These are phyloP conservation scores for Ophiorrhiza pumila DNA, from an alignment of 257 asterid species.

Conservation along the genomic window DNA sequence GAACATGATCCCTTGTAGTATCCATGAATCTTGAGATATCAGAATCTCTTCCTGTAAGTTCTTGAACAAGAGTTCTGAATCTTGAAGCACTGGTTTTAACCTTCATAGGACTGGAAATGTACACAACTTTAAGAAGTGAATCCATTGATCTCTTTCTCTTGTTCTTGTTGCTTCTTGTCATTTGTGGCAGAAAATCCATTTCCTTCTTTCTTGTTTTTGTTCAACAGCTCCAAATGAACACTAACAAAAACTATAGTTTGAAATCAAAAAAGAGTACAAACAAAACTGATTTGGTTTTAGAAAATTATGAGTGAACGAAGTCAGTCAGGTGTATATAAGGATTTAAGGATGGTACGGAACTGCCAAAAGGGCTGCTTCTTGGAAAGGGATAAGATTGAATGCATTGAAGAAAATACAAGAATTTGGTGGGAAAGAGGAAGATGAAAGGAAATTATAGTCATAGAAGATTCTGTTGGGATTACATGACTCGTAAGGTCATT, in stretches of 20 bases:
- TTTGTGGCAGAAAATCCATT: constrained; percentile 12
- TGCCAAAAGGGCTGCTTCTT: constrained; percentile 42
- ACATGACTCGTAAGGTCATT: constrained; percentile 54
- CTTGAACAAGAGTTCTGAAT: constrained; percentile 64
- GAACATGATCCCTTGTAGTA: constrained; percentile 6
- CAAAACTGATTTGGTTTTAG: neutral
- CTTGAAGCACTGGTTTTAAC: constrained; percentile 63
- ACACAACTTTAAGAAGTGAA: constrained; percentile 56
- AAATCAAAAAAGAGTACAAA: neutral
- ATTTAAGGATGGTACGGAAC: neutral
- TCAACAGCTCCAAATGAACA: too few species aligned
- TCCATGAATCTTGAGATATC: constrained; percentile 44
- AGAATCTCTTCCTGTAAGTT: constrained; percentile 69
- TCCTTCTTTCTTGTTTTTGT: neutral
- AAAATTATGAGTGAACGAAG: neutral
- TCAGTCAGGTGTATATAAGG: constrained; percentile 25
- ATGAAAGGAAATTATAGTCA: constrained; percentile 37
- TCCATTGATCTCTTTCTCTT: constrained; percentile 24
- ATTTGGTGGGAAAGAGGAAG: constrained; percentile 41
- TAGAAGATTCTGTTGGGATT: constrained; percentile 44
- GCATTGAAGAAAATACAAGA: constrained; percentile 11
- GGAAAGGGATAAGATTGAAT: constrained; percentile 50
- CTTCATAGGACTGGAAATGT: constrained; percentile 84
- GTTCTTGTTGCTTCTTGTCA: constrained; percentile 26
- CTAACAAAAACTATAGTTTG: too few species aligned